A percentile compares a stretch with the other conserved stretches of the same genome.
Conservation (phyloP, 441 rosid genomes). For the Corymbia calophylla region DNA sequence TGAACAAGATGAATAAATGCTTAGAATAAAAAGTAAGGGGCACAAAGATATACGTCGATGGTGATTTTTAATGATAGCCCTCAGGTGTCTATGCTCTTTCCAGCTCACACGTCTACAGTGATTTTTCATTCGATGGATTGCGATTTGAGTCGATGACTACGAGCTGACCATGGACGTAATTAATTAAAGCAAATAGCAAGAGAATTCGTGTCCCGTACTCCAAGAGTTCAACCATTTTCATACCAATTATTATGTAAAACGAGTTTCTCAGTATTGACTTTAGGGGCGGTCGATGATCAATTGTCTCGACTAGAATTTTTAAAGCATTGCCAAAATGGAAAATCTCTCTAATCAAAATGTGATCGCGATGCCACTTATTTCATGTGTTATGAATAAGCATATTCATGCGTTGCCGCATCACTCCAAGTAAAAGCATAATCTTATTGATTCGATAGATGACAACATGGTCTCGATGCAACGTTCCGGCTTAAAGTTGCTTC, state of each 20-base stretch:
- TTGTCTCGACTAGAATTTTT: not conserved
- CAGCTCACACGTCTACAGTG: not conserved
- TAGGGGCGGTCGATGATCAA: not conserved
- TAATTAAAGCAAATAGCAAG: not conserved
- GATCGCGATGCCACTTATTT: not conserved
- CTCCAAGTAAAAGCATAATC: not conserved
- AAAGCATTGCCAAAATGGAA: not conserved
- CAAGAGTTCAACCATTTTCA: not conserved
- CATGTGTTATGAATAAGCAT: not conserved
- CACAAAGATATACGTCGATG: not conserved
- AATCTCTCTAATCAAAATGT: not conserved
- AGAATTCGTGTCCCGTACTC: not conserved
- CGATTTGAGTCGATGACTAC: not conserved
- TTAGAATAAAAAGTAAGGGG: not conserved
- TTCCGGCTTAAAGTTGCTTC: not conserved
- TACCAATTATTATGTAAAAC: too few relatives aligned
- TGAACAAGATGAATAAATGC: not conserved
- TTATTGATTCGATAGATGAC: rapidly evolving
- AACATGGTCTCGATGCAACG: rapidly evolving
- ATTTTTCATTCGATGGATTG: not conserved
- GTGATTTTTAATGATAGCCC: not conserved
- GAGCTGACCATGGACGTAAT: not conserved
- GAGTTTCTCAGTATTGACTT: not conserved
- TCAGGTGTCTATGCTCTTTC: not conserved
- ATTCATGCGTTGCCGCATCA: not conserved